Conservation (phyloP, 1,284 basidiomycete species). For the Trametes pubescens region DNA sequence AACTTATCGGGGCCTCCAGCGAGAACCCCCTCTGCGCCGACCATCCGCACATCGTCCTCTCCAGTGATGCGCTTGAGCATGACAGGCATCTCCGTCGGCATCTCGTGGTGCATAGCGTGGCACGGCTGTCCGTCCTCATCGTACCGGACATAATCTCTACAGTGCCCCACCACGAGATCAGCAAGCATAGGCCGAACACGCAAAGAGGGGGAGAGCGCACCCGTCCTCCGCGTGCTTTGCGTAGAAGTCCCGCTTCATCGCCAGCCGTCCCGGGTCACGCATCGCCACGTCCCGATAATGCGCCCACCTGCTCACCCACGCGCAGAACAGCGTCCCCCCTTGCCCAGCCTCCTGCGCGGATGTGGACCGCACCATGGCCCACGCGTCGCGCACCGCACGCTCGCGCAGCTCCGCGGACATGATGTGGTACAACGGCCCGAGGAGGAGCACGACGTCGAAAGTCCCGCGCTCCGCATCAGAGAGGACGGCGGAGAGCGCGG, state of each 20-base stretch:
- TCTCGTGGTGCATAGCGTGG: constrained; percentile 33
- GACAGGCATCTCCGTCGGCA: constrained; percentile 28
- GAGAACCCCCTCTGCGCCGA: constrained; percentile 30
- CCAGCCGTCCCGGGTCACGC: constrained; percentile 24
- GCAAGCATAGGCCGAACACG: too few relatives aligned
- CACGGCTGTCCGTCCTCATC: constrained; percentile 15
- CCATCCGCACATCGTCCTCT: constrained; percentile 24
- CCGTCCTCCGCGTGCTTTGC: constrained; percentile 28
- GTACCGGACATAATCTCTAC: constrained; percentile 26
- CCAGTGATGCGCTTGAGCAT: constrained; percentile 22
- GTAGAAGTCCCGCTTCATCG: constrained; percentile 20
- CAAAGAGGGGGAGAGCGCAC: constrained; percentile 3
- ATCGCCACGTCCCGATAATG: constrained; percentile 31
- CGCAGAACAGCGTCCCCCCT: constrained; percentile 23
- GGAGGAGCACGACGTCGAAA: constrained; percentile 33
- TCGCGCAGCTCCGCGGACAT: constrained; percentile 26
- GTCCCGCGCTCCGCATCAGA: constrained; percentile 20
- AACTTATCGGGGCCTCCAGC: constrained; percentile 26
- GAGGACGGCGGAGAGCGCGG: constrained; percentile 20
- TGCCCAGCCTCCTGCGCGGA: not conserved
- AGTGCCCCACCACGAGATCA: too few relatives aligned
- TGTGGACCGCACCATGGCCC: constrained; percentile 24
- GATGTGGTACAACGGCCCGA: constrained; percentile 33
- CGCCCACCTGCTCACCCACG: constrained; percentile 32
- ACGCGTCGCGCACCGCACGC: constrained; percentile 27